Conservation (phyloP, 2,329 filamentous ascomycete species). For the Phyllosticta citribraziliensis region DNA sequence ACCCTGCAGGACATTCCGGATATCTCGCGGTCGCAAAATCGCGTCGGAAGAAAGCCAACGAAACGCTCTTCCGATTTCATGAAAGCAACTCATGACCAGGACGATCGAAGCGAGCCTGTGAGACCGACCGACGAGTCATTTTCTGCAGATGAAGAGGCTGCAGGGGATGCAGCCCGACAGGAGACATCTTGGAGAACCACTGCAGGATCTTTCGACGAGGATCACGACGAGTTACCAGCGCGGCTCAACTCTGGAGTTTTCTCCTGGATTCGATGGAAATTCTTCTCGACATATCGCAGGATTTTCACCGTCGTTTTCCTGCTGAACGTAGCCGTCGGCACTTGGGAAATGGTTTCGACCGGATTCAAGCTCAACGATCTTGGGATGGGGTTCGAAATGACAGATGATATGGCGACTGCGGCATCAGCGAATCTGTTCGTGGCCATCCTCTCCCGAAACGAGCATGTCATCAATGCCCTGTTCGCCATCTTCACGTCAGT, state of each 20-base stretch:
- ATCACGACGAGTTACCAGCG: not conserved
- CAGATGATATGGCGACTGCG: conserved; percentile 16
- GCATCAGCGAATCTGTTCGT: conserved; percentile 25
- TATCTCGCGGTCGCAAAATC: not conserved
- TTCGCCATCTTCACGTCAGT: conserved; percentile 23
- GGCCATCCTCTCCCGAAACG: conserved; percentile 22
- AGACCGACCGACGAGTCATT: not conserved
- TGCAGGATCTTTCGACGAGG: not conserved
- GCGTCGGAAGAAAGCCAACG: not conserved
- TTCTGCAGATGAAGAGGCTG: not conserved
- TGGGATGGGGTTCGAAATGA: not conserved
- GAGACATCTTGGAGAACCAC: not conserved
- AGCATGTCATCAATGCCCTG: conserved; percentile 23
- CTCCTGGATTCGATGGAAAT: conserved; percentile 2
- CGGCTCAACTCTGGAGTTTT: not conserved
- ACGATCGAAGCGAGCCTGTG: not conserved
- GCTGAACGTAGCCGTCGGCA: not conserved
- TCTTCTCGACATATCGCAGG: conserved; percentile 8
- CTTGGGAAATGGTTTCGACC: not conserved
- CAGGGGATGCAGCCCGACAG: not conserved
- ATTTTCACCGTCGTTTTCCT: conserved; percentile 8
- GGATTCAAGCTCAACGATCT: not conserved
- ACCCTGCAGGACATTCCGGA: not conserved
- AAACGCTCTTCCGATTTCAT: not conserved
- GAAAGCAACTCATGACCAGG: not conserved